phyloP scores from a whole-genome alignment of 371 early-diverging fungal species.

The Zopfochytrium polystomum region DNA sequence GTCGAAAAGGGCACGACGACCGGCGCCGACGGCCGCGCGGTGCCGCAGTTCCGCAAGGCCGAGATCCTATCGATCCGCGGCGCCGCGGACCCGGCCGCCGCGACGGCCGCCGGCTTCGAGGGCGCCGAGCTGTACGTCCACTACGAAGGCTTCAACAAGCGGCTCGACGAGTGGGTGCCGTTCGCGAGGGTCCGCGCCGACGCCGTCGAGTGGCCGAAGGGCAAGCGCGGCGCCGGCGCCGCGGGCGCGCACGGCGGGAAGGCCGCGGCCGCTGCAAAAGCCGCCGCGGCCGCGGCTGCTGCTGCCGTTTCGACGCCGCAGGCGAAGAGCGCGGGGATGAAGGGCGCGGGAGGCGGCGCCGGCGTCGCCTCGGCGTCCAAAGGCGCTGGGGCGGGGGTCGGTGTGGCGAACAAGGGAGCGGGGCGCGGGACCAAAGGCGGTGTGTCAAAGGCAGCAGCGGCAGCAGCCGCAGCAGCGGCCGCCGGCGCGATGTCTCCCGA shows the following conservation, averaged over 20 bases:
- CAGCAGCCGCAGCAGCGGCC: no score
- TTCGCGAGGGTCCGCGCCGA: constrained; percentile 68
- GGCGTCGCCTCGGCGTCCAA: no score
- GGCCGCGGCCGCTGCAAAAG: constrained; percentile 1
- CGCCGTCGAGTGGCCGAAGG: constrained; percentile 1
- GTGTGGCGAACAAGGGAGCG: constrained; percentile 5
- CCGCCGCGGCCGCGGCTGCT: neutral
- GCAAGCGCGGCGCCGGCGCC: constrained; percentile 15
- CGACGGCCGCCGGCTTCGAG: constrained; percentile 20
- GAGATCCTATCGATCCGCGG: constrained; percentile 88
- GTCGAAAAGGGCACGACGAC: constrained; percentile 56
- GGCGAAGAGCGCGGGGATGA: no score
- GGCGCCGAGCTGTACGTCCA: constrained; percentile 94
- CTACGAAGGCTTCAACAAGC: constrained; percentile 97
- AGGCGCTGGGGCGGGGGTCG: constrained; percentile 3
- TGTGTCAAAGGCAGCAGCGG: no score
- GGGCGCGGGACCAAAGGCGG: no score
- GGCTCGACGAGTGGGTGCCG: constrained; percentile 98
- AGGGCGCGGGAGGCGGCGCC: no score
- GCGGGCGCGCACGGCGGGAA: constrained; percentile 14
- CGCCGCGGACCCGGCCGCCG: no score
- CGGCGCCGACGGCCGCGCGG: constrained; percentile 2
- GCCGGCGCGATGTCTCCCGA: no score
- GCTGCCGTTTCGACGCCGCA: constrained; percentile 13
- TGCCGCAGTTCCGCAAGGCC: constrained; percentile 71